phyloP scores from a whole-genome alignment of 345 rosid genomes.

The Tarenaya hassleriana region DNA sequence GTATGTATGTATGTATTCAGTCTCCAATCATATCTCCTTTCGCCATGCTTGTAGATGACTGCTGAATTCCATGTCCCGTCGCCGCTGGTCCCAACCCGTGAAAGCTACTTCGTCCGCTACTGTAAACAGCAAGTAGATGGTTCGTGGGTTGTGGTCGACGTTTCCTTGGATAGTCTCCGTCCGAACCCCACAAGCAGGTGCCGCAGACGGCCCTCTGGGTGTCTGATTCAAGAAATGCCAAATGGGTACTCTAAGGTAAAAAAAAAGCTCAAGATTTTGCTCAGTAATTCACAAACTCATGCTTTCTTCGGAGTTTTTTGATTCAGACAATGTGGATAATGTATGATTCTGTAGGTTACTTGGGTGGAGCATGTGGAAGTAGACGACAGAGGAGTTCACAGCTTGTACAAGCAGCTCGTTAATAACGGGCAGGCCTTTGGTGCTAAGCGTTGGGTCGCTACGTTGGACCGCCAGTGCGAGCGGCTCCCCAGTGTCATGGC shows the following conservation, averaged over 20 bases:
- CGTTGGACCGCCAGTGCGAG: conserved; percentile 85
- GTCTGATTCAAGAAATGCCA: conserved; percentile 87
- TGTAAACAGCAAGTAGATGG: conserved; percentile 81
- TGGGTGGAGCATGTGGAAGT: conserved; percentile 97
- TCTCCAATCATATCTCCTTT: background rate
- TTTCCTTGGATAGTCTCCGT: conserved; percentile 70
- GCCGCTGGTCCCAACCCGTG: conserved; percentile 81
- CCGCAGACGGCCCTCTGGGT: conserved; percentile 82
- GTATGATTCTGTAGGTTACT: conserved; percentile 43
- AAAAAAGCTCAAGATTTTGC: background rate
- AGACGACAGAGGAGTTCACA: conserved; percentile 86
- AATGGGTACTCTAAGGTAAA: conserved; percentile 85
- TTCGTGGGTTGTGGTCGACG: conserved; percentile 91
- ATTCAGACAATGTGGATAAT: background rate
- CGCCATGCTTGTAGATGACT: conserved; percentile 45
- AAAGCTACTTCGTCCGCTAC: conserved; percentile 68
- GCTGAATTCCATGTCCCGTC: conserved; percentile 92
- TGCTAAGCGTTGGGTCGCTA: conserved; percentile 87
- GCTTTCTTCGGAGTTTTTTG: too few species aligned
- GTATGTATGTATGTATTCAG: background rate
- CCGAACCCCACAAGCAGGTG: conserved; percentile 52
- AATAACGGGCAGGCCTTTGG: conserved; percentile 80
- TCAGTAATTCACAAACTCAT: too few species aligned
- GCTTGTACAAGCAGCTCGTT: conserved; percentile 77
- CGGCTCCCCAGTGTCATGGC: conserved; percentile 92